A percentile compares a stretch with the other conserved stretches of the same genome.
Evolutionary conservation across 1,284 basidiomycete genomes (phyloP).

Genomic region (Stygiomarasmius scandens): DNA sequence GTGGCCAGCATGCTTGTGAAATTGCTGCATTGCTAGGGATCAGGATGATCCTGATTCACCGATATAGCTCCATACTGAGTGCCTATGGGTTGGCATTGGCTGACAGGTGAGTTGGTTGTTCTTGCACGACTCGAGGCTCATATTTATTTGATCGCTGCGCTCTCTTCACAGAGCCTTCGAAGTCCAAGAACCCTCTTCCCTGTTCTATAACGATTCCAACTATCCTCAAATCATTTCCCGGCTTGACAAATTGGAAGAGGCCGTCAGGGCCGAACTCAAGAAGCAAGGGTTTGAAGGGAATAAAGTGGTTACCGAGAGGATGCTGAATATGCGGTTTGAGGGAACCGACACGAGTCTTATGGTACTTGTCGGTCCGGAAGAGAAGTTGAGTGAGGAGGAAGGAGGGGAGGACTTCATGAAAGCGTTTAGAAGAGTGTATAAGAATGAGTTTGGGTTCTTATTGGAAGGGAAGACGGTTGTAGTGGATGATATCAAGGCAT

Average conservation of each 20-base stretch:
- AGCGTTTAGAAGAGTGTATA: constrained; percentile 80
- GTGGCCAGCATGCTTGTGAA: constrained; percentile 91
- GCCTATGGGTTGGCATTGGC: constrained; percentile 90
- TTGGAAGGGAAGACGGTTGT: constrained; percentile 79
- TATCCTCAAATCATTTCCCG: constrained; percentile 57
- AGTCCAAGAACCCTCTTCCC: constrained; percentile 84
- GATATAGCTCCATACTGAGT: constrained; percentile 85
- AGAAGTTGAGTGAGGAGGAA: constrained; percentile 39
- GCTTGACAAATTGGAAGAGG: constrained; percentile 65
- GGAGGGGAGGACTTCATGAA: constrained; percentile 75
- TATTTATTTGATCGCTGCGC: background rate
- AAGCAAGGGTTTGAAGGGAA: constrained; percentile 80
- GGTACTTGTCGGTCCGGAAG: constrained; percentile 62
- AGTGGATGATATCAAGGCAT: constrained; percentile 90
- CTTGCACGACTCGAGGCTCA: background rate
- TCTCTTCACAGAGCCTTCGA: constrained; percentile 70
- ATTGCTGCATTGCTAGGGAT: constrained; percentile 84
- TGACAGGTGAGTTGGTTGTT: constrained; percentile 63
- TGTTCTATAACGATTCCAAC: constrained; percentile 66
- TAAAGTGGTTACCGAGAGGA: constrained; percentile 74
- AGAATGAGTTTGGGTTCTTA: constrained; percentile 90
- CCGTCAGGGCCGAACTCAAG: constrained; percentile 68
- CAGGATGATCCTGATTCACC: constrained; percentile 82
- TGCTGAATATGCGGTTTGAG: constrained; percentile 92
- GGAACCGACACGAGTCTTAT: constrained; percentile 92